Conservation (phyloP, 2,329 filamentous ascomycete species). For the Cryphonectria carpinicola region DNA sequence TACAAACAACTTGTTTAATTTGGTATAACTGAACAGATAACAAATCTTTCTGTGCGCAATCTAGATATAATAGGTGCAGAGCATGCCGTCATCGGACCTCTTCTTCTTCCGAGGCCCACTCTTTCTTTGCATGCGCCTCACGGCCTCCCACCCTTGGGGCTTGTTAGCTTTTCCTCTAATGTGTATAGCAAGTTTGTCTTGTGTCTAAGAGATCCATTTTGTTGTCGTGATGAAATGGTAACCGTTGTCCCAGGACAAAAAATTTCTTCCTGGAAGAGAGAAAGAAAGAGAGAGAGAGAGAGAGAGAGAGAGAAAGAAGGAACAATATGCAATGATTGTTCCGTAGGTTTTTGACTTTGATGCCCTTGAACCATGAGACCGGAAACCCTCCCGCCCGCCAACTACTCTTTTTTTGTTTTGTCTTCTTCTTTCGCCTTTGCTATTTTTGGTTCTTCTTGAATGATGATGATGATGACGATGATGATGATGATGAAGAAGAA, state of each 20-base stretch:
- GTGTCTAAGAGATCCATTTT: conserved; percentile 12
- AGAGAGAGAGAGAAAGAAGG: background rate
- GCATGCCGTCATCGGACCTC: background rate
- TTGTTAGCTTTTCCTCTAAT: conserved; percentile 15
- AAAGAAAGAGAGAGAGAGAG: background rate
- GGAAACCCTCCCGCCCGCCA: background rate
- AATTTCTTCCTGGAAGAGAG: background rate
- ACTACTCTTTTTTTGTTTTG: conserved; percentile 15
- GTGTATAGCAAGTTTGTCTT: conserved; percentile 11
- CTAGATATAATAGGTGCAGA: background rate
- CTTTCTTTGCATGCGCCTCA: background rate
- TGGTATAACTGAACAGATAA: background rate
- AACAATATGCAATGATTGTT: background rate
- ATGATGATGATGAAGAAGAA: background rate
- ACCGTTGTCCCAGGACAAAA: background rate
- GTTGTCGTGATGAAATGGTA: conserved; percentile 12
- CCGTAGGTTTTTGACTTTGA: conserved; percentile 8
- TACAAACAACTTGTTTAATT: background rate
- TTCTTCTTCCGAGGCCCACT: background rate
- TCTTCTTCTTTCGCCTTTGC: conserved; percentile 15
- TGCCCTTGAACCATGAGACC: background rate
- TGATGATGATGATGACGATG: background rate
- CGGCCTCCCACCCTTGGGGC: conserved; percentile 1
- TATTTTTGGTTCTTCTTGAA: conserved; percentile 13
- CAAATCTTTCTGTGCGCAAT: background rate